Evolutionary conservation across 495 filamentous ascomycete species (phyloP), one percentile per base, ranked within the genome.

Genomic region (Cercophora newfieldiana): DNA sequence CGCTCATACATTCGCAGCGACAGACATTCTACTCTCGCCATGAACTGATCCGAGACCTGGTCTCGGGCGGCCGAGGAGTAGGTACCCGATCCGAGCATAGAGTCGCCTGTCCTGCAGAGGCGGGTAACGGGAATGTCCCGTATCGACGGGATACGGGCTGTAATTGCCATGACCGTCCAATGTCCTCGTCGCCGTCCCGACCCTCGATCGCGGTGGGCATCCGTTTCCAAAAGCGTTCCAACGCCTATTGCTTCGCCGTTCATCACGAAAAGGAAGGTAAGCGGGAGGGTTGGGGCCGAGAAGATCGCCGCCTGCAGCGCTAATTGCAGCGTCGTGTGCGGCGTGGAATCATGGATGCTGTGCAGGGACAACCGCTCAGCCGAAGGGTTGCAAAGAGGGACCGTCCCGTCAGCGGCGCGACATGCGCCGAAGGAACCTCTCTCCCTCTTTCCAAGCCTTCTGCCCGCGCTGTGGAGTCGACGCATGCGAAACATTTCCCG

Each of bases 401-500:
- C 66, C 66, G 69, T 68, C 59, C 66, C 69, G 66, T 68, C 63
- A 64, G 59, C 63, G 63, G 63, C 63, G 64, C 48, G 67, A 66
- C 56, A 64, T 31, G 66, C 50, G 63, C 54, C 51, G 60, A 66
- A 22, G 22, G 54, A 19, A 53, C 24, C 50, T 53, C 50, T 24
- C n/a, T n/a, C n/a, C n/a, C n/a, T n/a, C n/a, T n/a, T n/a, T n/a
- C 2, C 3, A 14, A 14, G 37, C 37, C 37, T 44, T 4, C 37
- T 44, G 37, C 4, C 37, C 37, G 12, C 37, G 37, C 37, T 44
- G 24, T 63, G 69, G 51, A 44, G 66, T 59, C 53, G 57, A 66
- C 54, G 53, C 64, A 70, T 67, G 68, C 68, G 61, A 70, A 65
- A 67, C 56, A 67, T 70, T 67, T 67, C 55, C 55, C 62, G 61